These are phyloP conservation scores for Hsuehochloa calcarea DNA, from an alignment of 176 grass and related monocot genomes.

Conservation along the genomic window DNA sequence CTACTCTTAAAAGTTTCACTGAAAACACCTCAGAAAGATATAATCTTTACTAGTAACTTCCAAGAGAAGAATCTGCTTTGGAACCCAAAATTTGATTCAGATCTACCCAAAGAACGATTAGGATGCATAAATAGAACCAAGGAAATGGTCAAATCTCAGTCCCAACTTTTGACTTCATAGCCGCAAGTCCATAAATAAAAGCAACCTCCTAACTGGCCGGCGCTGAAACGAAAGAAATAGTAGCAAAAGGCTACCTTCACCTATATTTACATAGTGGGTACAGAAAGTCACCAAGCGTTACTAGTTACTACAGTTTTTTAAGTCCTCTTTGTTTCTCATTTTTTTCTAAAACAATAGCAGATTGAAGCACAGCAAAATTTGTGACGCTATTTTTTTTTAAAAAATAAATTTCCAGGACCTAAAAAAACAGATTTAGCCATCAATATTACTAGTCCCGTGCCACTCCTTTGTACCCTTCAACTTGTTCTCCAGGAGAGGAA, in stretches of 20 bases:
- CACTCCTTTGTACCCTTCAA: constrained; percentile 15
- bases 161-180: background rate
- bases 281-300: background rate
- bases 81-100: background rate
- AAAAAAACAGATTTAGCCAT: background rate
- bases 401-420: background rate
- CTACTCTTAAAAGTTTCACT: background rate
- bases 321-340: background rate
- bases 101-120: background rate
- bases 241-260: background rate
- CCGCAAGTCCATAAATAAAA: background rate
- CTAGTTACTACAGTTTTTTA: background rate
- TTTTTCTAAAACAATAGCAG: background rate
- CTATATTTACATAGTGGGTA: constrained; percentile 12
- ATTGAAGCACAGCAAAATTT: background rate
- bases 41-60: background rate
- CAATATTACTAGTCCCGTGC: constrained; percentile 3
- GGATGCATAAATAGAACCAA: background rate
- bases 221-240: background rate
- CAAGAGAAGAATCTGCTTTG: background rate
- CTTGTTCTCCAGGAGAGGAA: constrained; percentile 11
- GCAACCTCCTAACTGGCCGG: background rate
- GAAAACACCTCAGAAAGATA: background rate
- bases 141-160: background rate
- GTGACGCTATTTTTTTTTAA: background rate